phyloP scores from a whole-genome alignment of 768 basidiomycete genomes.

The Rhodotorula kratochvilovae region DNA sequence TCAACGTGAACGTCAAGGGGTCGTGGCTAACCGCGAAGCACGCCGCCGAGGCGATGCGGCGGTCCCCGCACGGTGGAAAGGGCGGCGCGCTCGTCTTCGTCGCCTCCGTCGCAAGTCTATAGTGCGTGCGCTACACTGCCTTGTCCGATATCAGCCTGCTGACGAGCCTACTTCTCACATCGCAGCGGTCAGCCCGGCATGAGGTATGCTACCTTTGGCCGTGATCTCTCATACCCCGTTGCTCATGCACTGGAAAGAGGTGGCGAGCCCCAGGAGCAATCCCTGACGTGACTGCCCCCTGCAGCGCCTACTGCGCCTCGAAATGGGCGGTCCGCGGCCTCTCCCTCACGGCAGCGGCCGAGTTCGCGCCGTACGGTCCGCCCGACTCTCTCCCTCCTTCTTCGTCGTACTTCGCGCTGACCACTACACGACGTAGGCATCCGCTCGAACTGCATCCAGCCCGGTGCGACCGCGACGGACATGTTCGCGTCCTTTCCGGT shows the following conservation, averaged over 20 bases:
- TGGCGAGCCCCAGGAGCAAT: too few species aligned
- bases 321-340: conserved; percentile 21
- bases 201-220: background rate
- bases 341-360: conserved; percentile 7
- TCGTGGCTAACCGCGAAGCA: conserved; percentile 9
- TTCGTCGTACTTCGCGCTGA: too few species aligned
- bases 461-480: conserved; percentile 4
- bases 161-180: background rate
- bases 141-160: background rate
- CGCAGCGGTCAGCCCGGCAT: conserved; percentile 7
- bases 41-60: conserved; percentile 4
- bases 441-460: conserved; percentile 16
- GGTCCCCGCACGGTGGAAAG: background rate
- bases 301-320: background rate
- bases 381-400: background rate
- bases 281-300: background rate
- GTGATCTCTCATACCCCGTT: too few species aligned
- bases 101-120: background rate
- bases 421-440: background rate
- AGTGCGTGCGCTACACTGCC: background rate
- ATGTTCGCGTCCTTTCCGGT: background rate
- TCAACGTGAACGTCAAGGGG: conserved; percentile 12
- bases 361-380: conserved; percentile 5
- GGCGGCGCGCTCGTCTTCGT: background rate
- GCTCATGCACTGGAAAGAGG: too few species aligned